These are phyloP conservation scores for Xylaria multiplex DNA, from an alignment of 2,329 filamentous ascomycete species.

Conservation along the genomic window DNA sequence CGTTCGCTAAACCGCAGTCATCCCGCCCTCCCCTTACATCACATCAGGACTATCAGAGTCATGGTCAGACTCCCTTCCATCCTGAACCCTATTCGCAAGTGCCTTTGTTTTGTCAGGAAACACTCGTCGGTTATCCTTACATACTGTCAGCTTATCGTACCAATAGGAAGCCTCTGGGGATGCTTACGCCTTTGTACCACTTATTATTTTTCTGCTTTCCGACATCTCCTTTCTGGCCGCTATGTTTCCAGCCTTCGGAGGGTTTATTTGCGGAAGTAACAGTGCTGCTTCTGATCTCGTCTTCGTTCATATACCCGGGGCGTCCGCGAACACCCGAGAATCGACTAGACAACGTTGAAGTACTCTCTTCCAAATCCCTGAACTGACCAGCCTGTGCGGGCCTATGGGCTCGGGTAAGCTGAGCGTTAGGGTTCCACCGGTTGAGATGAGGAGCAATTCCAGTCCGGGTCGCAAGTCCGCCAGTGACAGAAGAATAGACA, in stretches of 20 bases:
- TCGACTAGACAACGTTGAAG: slow-evolving; percentile 7
- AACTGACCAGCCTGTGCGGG: not conserved
- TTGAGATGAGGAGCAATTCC: slow-evolving; percentile 10
- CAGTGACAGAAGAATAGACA: not conserved
- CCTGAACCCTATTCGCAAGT: slow-evolving; percentile 6
- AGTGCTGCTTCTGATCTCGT: not conserved
- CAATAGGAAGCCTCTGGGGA: slow-evolving; percentile 12
- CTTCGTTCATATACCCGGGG: not conserved
- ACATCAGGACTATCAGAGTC: slow-evolving; percentile 37
- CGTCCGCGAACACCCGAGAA: not conserved
- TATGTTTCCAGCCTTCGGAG: not conserved
- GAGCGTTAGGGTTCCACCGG: not conserved
- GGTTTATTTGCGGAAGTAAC: not conserved
- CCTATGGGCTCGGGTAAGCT: not conserved
- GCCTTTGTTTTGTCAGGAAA: slow-evolving; percentile 5
- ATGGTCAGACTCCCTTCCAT: slow-evolving; percentile 20
- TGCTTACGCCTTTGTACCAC: slow-evolving; percentile 36
- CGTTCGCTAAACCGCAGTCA: not conserved
- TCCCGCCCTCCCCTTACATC: slow-evolving; percentile 22
- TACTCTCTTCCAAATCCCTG: not conserved
- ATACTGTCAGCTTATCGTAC: slow-evolving; percentile 30
- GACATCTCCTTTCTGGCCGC: not conserved
- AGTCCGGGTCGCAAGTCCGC: not conserved
- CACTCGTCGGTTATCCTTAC: slow-evolving; percentile 34
- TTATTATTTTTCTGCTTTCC: slow-evolving; percentile 17